phyloP scores from a whole-genome alignment of 495 filamentous ascomycete genomes.

The Tuber indicum region DNA sequence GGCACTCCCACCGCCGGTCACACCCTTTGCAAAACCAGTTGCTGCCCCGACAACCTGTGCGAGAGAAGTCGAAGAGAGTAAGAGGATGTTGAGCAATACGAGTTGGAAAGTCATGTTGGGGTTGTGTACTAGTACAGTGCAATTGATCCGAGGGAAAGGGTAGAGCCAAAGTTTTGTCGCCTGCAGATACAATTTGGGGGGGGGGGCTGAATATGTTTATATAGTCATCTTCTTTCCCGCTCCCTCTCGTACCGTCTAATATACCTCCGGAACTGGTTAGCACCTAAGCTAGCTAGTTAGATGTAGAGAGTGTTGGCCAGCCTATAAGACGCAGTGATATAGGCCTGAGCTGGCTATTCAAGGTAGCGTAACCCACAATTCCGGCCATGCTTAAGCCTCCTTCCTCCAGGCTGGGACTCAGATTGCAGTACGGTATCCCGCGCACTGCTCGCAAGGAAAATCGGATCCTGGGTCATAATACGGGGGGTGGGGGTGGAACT shows the following conservation, averaged over 20 bases:
- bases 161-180: not conserved
- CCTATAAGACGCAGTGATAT: not conserved
- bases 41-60: slow-evolving; percentile 44
- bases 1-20: slow-evolving; percentile 50
- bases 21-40: slow-evolving; percentile 48
- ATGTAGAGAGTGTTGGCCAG: not conserved
- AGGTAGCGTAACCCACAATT: not conserved
- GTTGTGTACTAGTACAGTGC: not conserved
- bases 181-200: not conserved
- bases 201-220: not conserved
- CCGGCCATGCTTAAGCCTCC: not conserved
- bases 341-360: not conserved
- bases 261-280: not conserved
- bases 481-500: not conserved
- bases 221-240: not conserved
- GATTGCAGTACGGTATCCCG: not conserved
- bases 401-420: not conserved
- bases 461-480: not conserved
- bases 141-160: not conserved
- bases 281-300: not conserved
- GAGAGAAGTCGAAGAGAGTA: slow-evolving; percentile 2
- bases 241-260: not conserved
- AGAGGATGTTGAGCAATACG: not conserved
- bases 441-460: not conserved
- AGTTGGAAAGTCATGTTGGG: not conserved